Conservation (phyloP, 352 stramenopile species). For the Aphanomyces stellatus region DNA sequence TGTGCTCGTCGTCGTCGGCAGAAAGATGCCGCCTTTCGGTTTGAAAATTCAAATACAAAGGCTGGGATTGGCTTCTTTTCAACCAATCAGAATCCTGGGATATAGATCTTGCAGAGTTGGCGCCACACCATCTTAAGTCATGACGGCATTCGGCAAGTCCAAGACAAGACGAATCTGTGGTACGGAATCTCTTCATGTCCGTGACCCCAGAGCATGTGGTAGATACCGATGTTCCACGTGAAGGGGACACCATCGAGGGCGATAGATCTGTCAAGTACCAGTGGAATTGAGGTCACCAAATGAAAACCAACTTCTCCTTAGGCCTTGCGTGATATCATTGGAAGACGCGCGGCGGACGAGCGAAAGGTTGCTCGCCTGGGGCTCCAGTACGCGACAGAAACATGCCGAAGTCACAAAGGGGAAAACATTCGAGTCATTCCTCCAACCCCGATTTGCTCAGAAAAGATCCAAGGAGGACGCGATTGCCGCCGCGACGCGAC, state of each 20-base stretch:
- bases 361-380: background rate
- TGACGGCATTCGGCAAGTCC: no score
- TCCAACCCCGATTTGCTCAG: background rate
- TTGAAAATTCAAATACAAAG: background rate
- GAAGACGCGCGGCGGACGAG: background rate
- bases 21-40: no score
- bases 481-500: background rate
- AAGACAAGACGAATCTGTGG: no score
- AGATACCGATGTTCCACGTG: no score
- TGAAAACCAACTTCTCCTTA: no score
- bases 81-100: background rate
- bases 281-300: background rate
- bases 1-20: no score
- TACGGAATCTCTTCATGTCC: no score
- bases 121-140: no score
- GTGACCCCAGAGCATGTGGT: no score
- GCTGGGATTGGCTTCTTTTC: background rate
- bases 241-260: no score
- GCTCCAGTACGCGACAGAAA: background rate
- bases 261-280: background rate
- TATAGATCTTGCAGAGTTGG: background rate
- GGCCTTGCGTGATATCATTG: background rate
- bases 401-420: background rate
- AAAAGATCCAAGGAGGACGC: background rate
- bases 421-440: background rate